Percentiles rank a stretch among this genome's conserved stretches.
These are phyloP conservation scores for Gracilariopsis chorda DNA, from an alignment of 23 red algal genomes.

Conservation along the genomic window DNA sequence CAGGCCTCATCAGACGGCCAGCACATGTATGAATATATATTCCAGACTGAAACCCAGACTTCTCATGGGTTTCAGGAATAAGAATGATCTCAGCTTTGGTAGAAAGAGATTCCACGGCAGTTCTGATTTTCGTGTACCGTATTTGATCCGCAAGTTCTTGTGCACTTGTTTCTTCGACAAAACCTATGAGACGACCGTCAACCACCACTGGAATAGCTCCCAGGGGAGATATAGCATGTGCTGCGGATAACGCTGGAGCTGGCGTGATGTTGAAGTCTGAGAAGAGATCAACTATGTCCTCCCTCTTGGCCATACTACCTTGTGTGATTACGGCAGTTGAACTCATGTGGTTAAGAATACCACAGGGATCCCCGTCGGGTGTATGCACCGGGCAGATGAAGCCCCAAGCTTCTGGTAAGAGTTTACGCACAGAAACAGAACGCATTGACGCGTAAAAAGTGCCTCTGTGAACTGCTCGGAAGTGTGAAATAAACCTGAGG, in stretches of 20 bases:
- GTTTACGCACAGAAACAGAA: slow-evolving; percentile 75
- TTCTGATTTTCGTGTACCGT: slow-evolving; percentile 48
- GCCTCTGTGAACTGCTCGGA: slow-evolving; percentile 91
- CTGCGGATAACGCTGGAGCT: slow-evolving; percentile 43
- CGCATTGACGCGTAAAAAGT: slow-evolving; percentile 75
- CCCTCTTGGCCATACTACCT: slow-evolving; percentile 14
- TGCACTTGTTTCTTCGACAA: slow-evolving; percentile 38
- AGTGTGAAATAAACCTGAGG: slow-evolving; percentile 88
- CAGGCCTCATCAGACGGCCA: slow-evolving; percentile 76
- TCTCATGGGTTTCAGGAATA: slow-evolving; percentile 21
- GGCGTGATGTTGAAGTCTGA: slow-evolving; percentile 41
- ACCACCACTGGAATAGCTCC: slow-evolving; percentile 71
- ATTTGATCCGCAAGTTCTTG: slow-evolving; percentile 28
- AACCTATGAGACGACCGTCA: slow-evolving; percentile 82
- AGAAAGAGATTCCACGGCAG: slow-evolving; percentile 16
- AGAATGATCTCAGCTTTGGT: slow-evolving; percentile 46
- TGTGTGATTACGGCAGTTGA: slow-evolving; percentile 27
- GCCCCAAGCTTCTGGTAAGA: slow-evolving; percentile 97
- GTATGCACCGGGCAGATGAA: slow-evolving; percentile 99
- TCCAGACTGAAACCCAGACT: slow-evolving; percentile 64
- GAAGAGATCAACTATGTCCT: slow-evolving; percentile 34
- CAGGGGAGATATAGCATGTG: slow-evolving; percentile 32
- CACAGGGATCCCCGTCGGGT: slow-evolving; percentile 96
- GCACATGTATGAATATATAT: slow-evolving; percentile 73
- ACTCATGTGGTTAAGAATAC: slow-evolving; percentile 80